Evolutionary conservation across 1,284 basidiomycete genomes (phyloP).

Genomic region (Macrocybe sp.): DNA sequence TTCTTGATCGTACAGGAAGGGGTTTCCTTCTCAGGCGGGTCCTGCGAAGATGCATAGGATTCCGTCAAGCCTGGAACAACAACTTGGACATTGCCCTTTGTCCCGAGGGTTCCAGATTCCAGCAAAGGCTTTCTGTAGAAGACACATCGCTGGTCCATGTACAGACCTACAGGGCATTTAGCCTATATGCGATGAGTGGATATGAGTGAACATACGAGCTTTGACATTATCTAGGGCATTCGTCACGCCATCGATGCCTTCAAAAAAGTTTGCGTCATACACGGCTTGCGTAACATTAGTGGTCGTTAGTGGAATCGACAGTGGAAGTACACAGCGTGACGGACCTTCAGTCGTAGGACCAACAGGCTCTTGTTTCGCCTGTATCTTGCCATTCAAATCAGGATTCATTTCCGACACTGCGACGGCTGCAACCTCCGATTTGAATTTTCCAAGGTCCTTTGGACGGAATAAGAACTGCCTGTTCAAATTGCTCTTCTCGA

Average conservation of each 20-base stretch:
- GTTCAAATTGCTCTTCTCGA: slow-evolving; percentile 99
- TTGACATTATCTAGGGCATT: slow-evolving; percentile 99
- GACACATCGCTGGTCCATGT: slow-evolving; percentile 99
- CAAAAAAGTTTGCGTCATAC: slow-evolving; percentile 91
- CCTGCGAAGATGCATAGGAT: slow-evolving; percentile 97
- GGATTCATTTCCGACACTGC: slow-evolving; percentile 98
- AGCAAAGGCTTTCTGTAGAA: slow-evolving; percentile 96
- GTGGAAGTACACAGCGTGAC: slow-evolving; percentile 21
- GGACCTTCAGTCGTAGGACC: slow-evolving; percentile 90
- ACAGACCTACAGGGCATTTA: slow-evolving; percentile 58
- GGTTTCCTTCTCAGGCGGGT: slow-evolving; percentile 98
- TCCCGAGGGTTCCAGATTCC: slow-evolving; percentile 97
- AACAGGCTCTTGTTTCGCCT: slow-evolving; percentile 91
- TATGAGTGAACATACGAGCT: slow-evolving; percentile 63
- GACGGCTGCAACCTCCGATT: slow-evolving; percentile 90
- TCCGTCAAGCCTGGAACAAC: slow-evolving; percentile 95
- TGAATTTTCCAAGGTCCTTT: slow-evolving; percentile 98
- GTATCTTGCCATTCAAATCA: slow-evolving; percentile 84
- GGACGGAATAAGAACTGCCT: slow-evolving; percentile 97
- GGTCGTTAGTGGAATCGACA: slow-evolving; percentile 3
- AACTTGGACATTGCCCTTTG: slow-evolving; percentile 98
- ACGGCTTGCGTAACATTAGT: slow-evolving; percentile 53
- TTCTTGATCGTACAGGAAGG: slow-evolving; percentile 99
- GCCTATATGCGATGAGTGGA: background rate
- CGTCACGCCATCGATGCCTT: slow-evolving; percentile 89